Base-by-base conservation (phyloP, 2,329 filamentous ascomycete species). In the Cercospora sesami region DNA sequence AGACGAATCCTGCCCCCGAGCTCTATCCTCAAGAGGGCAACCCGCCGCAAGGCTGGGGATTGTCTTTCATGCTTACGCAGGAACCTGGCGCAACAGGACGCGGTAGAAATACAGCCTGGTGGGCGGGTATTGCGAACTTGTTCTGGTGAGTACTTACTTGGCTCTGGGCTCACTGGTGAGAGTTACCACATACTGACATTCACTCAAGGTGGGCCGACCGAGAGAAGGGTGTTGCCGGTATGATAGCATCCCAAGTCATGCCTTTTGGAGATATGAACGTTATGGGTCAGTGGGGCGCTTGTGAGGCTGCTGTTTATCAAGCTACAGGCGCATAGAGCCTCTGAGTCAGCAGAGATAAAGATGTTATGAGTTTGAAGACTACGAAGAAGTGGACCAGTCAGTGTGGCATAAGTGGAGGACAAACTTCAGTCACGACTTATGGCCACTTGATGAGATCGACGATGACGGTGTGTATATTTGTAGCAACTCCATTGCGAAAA, bases 11-110 rank as follows among this genome's bases (percentile, higher is more conserved):
- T 18, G 64, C 84, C 2, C 78, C 81, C 0, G 85, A 88, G 28
- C 65, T 73, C 45, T 72, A 71, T 45, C 69, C 67, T 1, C 68
- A 72, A 65, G 69, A 73, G 33, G 80, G 80, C n/a, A 79, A 84
- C 68, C 83, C 82, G 21, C 85, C 87, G 0, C 88, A 91, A 74
- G 89, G 89, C 10, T 91, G 87, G 87, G 87, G 88, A 0, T 78
- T 91, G 26, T 74, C 73, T 5, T 79, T 79, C 69, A 75, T 79
- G 71, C 64, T 79, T 36, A 80, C 76, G 3, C 70, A 73, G 26
- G 77, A 78, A 60, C 73, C 77, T 5, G 77, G 78, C 18, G 67
- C 72, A 4, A 80, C 79, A 1, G 78, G 78, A 5, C 68, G 79
- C 26, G 76, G 76, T 4, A 67, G 65, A 26, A 78, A 77, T 64